These are phyloP conservation scores for Apophysomyces sp. DNA, from an alignment of 371 early-diverging fungal species.

Conservation along the genomic window DNA sequence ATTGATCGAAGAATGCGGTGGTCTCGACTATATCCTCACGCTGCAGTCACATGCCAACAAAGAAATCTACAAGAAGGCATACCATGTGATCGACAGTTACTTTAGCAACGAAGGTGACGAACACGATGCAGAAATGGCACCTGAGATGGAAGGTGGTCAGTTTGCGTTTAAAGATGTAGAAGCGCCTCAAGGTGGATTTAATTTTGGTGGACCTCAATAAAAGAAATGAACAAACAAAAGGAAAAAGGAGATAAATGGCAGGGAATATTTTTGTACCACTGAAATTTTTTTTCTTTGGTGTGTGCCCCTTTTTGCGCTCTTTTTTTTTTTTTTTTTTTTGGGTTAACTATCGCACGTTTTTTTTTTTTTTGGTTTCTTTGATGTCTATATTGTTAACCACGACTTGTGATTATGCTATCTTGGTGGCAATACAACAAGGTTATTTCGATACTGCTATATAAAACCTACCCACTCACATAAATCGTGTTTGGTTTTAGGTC, in stretches of 20 bases:
- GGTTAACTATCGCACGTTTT: background rate
- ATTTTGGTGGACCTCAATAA: constrained; percentile 49
- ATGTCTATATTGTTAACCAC: constrained; percentile 48
- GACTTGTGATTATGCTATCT: constrained; percentile 50
- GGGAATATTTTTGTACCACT: background rate
- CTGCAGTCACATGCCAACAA: constrained; percentile 90
- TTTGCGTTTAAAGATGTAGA: constrained; percentile 65
- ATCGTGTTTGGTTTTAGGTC: constrained; percentile 18
- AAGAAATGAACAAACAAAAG: background rate
- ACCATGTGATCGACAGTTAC: constrained; percentile 90
- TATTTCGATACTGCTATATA: background rate
- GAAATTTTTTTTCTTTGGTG: background rate
- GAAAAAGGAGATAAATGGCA: background rate
- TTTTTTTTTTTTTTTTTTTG: background rate
- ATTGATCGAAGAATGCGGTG: constrained; percentile 88
- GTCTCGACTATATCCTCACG: constrained; percentile 88
- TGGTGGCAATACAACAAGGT: constrained; percentile 49
- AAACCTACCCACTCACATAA: constrained; percentile 6
- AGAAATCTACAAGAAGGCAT: constrained; percentile 96
- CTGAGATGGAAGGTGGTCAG: constrained; percentile 60
- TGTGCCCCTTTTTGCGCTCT: background rate
- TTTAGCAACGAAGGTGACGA: constrained; percentile 89
- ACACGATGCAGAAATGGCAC: constrained; percentile 43
- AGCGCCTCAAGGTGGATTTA: constrained; percentile 70
- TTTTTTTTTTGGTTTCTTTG: constrained; percentile 1